Base-by-base conservation (phyloP, 2,329 filamentous ascomycete species). In the Orbilia javanica region DNA sequence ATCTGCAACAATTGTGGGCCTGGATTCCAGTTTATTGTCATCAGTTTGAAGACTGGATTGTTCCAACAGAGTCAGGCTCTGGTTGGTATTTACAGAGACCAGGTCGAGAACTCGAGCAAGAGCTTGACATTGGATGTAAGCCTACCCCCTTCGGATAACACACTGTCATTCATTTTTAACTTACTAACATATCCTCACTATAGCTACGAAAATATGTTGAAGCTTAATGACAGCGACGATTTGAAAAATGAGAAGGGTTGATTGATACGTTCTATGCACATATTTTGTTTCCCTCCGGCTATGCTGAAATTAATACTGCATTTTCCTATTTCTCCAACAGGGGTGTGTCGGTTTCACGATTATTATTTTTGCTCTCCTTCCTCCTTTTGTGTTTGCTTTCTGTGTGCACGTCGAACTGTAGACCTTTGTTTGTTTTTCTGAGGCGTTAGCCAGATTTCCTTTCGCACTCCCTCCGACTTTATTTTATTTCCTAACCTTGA, bases 11-110 rank as follows among this genome's bases (percentile, higher is more conserved):
- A 99, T 84, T 93, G 94, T 0, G 93, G 93, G 0, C 96, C 96
- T 0, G 96, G 96, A 13, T 98, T 98, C 94, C 96, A 99, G 84
- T 99, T 99, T 82, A 96, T 99, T 79, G 96, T 99, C 81, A 99
- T 99, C 84, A 94, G 91, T 85, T 88, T 99, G 83, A 99, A 99
- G 88, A 92, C 94, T 0, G 94, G 94, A 0, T 87, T 99, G 71
- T 99, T 98, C 86, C 94, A 99, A 85, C 93, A 96, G 84, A 97
- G 93, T 83, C 94, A 99, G 87, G 96, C 94, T 79, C 85, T 99
- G 81, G 94, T 99, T 3, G 96, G 96, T 64, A 94, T 99, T 10
- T 98, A 97, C 86, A 88, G 96, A 80, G 96, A 99, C 83, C 96
- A 99, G 86, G 90, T 91, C 71, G 93, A 93, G 73, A 99, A 98